phyloP scores from a whole-genome alignment of 305 asterid genomes.

The Fraxinus ornus region DNA sequence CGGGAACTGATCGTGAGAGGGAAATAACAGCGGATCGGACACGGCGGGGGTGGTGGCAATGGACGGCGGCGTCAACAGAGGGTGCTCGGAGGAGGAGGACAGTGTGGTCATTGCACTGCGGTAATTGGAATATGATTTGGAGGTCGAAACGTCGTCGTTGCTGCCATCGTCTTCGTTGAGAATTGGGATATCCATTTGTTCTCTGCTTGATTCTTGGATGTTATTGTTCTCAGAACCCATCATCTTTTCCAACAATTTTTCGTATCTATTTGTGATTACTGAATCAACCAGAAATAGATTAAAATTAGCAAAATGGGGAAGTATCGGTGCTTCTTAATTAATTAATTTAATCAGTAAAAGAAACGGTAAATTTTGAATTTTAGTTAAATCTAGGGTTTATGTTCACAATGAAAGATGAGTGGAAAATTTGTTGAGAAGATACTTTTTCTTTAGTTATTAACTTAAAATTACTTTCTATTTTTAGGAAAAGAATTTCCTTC shows the following conservation, averaged over 20 bases:
- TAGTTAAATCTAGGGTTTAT: not conserved
- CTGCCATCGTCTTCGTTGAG: slow-evolving; percentile 27
- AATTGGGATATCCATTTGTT: slow-evolving; percentile 58
- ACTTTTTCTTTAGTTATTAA: too few relatives aligned
- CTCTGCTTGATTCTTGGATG: slow-evolving; percentile 18
- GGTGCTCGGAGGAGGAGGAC: slow-evolving; percentile 32
- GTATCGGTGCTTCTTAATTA: not conserved
- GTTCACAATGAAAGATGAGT: not conserved
- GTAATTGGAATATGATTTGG: slow-evolving; percentile 58
- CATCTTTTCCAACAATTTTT: not conserved
- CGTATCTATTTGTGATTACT: not conserved
- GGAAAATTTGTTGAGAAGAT: not conserved
- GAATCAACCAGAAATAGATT: not conserved
- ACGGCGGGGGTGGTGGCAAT: slow-evolving; percentile 40
- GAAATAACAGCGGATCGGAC: slow-evolving; percentile 63
- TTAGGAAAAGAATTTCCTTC: not conserved
- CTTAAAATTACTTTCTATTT: too few relatives aligned
- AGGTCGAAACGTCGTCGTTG: slow-evolving; percentile 45
- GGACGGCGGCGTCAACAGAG: slow-evolving; percentile 41
- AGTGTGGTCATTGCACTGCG: slow-evolving; percentile 71
- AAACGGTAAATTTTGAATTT: not conserved
- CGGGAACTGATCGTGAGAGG: slow-evolving; percentile 31
- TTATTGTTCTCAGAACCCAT: not conserved
- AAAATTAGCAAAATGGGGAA: not conserved
- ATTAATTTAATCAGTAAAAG: not conserved